Evolutionary conservation across 192 early-diverging fungal species (phyloP), one percentile per base, ranked within the genome.

Genomic region (Chytriomyces confervae): DNA sequence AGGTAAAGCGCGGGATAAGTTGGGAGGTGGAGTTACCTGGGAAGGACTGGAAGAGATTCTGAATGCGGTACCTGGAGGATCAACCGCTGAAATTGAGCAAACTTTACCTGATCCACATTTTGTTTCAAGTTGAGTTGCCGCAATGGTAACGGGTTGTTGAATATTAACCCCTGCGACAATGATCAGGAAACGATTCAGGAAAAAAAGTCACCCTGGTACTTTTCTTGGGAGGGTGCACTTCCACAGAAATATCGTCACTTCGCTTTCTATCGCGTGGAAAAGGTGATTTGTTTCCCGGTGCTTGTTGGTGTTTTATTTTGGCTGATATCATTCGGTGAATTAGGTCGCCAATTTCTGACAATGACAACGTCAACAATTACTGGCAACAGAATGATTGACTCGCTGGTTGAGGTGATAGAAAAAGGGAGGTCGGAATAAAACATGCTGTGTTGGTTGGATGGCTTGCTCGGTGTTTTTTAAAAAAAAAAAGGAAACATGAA

Each of bases 191-290:
- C 29, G 84, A 82, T 24, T 83, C 86, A 16, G 88, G 92, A 76
- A 82, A 87, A 47, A 83, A 86, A 11, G 87, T 91, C 13, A 97
- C 96, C 7, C 77, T 99, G 57, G 90, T 99, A 1, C 91, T 99
- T 64, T 99, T 97, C 79, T 84, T 99, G 10, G 97, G 97, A 49
- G 97, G 97, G 18, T 98, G 97, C 81, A 98, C 96, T 0, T 93
- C 87, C 46, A 93, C 97, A 5, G 97, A 99, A 84, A 90, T 98
- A 20, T 88, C 96, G 5, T 95, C 97, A 18, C 85, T 96, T n/a
- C 88, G 97, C 4, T 92, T 95, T 72, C 83, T 99, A 57, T 89
- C 94, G 7, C 92, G 92, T 77, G 91, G 94, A 65, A 91, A 93
- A 47, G 88, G 88, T 69, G 89, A 90, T 91, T 82, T 81, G 77